Conservation (phyloP, 192 early-diverging fungal genomes). For the Rhizoclosmatium globosum region DNA sequence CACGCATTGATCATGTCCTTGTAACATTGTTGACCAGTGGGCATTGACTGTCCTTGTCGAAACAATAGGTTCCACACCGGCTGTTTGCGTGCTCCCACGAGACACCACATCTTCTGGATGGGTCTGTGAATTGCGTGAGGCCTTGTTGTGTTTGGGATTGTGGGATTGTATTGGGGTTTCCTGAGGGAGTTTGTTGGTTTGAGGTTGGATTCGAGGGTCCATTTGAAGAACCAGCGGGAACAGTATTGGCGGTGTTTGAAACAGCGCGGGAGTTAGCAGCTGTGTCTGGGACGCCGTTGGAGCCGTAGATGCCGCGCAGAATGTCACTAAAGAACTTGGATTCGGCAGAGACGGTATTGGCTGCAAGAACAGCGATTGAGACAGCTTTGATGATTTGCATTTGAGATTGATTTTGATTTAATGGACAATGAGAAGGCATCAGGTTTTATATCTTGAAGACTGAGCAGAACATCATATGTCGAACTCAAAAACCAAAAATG, state of each 20-base stretch:
- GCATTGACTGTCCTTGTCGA: neutral
- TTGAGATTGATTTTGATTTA: no score
- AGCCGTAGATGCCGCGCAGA: neutral
- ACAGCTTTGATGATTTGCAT: neutral
- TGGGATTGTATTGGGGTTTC: conserved; percentile 12
- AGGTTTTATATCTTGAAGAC: no score
- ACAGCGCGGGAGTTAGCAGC: neutral
- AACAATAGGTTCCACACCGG: neutral
- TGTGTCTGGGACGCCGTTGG: no score
- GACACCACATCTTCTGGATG: neutral
- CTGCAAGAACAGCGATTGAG: neutral
- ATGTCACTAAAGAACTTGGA: neutral
- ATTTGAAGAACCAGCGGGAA: neutral
- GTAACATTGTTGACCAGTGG: neutral
- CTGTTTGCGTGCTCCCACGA: neutral
- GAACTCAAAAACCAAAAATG: neutral
- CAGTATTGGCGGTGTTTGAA: neutral
- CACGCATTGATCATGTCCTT: neutral
- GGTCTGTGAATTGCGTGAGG: neutral
- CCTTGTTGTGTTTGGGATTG: neutral
- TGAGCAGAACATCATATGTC: neutral
- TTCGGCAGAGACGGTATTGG: no score
- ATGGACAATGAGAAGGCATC: no score
- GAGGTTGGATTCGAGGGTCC: neutral
- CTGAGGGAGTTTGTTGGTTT: neutral